Evolutionary conservation across 2,329 filamentous ascomycete species (phyloP).

Genomic region (Verticillium albo-atrum): DNA sequence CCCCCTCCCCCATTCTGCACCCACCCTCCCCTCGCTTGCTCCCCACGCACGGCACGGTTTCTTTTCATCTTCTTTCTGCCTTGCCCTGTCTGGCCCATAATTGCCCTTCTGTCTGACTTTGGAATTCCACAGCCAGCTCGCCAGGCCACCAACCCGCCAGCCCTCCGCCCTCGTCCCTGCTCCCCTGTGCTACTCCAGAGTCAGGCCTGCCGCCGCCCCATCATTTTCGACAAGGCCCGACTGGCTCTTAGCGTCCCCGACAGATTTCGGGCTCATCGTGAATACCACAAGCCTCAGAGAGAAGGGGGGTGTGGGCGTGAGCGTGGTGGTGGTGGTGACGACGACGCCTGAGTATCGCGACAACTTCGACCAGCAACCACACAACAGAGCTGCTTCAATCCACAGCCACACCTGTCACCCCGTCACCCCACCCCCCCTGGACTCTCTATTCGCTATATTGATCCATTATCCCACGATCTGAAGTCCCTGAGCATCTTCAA

Average conservation of each 20-base stretch:
- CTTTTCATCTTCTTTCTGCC: background rate
- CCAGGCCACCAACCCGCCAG: background rate
- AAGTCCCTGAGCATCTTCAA: background rate
- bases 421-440: background rate
- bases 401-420: background rate
- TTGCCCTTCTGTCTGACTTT: background rate
- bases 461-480: background rate
- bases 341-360: background rate
- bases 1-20: background rate
- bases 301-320: background rate
- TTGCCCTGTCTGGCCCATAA: background rate
- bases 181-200: background rate
- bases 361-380: background rate
- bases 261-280: background rate
- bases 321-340: background rate
- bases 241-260: background rate
- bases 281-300: background rate
- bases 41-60: background rate
- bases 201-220: background rate
- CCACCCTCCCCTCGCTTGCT: background rate
- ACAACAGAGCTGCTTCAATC: background rate
- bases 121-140: background rate
- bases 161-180: background rate
- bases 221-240: background rate
- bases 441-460: background rate